These are phyloP conservation scores for Camelina neglecta DNA, from an alignment of 345 rosid species.

Conservation along the genomic window DNA sequence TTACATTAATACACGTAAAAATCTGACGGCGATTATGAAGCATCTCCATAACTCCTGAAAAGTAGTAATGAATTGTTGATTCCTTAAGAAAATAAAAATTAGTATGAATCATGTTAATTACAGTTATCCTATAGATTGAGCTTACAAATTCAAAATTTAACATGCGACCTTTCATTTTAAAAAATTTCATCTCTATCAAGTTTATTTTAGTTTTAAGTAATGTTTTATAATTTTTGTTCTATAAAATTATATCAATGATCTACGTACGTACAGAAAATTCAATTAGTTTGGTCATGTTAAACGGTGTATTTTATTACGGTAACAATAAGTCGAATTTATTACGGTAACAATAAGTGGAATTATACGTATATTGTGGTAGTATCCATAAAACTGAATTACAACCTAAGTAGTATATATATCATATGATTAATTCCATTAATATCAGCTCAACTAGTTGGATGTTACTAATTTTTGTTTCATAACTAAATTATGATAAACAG, in stretches of 20 bases:
- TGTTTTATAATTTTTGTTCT: neutral
- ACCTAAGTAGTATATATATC: neutral
- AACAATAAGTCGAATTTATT: neutral
- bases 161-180: neutral
- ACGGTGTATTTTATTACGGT: neutral
- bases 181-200: neutral
- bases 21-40: slow-evolving; percentile 9
- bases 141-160: neutral
- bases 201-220: neutral
- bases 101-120: neutral
- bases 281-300: neutral
- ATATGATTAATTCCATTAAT: neutral
- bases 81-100: neutral
- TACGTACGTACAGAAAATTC: neutral
- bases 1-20: neutral
- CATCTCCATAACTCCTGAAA: neutral
- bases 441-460: neutral
- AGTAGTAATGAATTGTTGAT: neutral
- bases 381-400: neutral
- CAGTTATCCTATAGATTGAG: neutral
- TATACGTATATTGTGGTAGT: neutral
- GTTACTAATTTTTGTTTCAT: neutral
- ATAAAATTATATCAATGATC: neutral
- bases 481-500: neutral
- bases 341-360: neutral